phyloP scores from a whole-genome alignment of 2,329 filamentous ascomycete species.

The Tolypocladium sp. region DNA sequence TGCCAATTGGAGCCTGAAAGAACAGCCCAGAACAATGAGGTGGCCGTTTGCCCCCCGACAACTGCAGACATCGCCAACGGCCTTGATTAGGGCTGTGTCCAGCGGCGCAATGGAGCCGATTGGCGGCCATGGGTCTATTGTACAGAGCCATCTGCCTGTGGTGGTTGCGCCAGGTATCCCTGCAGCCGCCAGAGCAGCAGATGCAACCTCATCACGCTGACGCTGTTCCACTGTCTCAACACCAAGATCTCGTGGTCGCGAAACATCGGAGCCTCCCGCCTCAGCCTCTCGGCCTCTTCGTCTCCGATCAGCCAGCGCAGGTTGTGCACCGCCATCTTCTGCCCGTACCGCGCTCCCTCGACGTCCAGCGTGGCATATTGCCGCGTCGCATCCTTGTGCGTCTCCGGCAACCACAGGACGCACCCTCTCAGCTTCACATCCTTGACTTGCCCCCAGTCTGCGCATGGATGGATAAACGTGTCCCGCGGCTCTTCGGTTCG shows the following conservation, averaged over 20 bases:
- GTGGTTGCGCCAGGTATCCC: constrained; percentile 33
- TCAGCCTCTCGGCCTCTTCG: constrained; percentile 31
- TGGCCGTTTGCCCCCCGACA: background rate
- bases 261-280: constrained; percentile 21
- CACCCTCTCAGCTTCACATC: constrained; percentile 31
- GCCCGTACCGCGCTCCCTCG: constrained; percentile 19
- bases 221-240: constrained; percentile 26
- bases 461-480: constrained; percentile 31
- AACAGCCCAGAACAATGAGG: background rate
- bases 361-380: constrained; percentile 38
- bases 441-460: constrained; percentile 34
- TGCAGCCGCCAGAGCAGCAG: constrained; percentile 49
- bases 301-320: constrained; percentile 40
- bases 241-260: constrained; percentile 30
- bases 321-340: constrained; percentile 42
- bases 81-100: background rate
- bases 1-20: background rate
- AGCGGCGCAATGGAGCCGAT: background rate
- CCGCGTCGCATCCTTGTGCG: constrained; percentile 11
- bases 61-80: background rate
- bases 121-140: background rate
- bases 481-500: constrained; percentile 13
- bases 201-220: constrained; percentile 34
- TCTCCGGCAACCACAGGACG: constrained; percentile 30
- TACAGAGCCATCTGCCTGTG: background rate